A percentile compares a stretch with the other conserved stretches of the same genome.
Evolutionary conservation across 2,329 filamentous ascomycete species (phyloP).

Genomic region (Fusarium annulatum): DNA sequence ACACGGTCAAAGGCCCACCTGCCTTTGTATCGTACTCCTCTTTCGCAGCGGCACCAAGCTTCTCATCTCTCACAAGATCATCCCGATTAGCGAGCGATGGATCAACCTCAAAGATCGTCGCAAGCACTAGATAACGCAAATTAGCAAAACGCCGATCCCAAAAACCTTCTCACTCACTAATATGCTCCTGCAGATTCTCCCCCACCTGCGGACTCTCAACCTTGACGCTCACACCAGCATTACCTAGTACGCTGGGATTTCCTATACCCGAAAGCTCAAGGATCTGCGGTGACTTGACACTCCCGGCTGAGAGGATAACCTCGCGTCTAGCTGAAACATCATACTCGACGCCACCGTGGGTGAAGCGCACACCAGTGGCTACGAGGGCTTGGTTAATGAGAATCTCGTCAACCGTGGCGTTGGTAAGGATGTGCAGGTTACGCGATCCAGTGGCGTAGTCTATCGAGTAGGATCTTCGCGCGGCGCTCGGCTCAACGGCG

Average conservation of each 20-base stretch:
- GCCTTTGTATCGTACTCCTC: slow-evolving; percentile 47
- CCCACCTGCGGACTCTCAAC: slow-evolving; percentile 59
- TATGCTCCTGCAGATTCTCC: slow-evolving; percentile 62
- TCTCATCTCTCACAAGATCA: slow-evolving; percentile 49
- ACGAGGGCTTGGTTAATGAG: slow-evolving; percentile 36
- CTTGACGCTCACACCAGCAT: slow-evolving; percentile 53
- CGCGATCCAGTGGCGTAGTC: slow-evolving; percentile 57
- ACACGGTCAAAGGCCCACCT: slow-evolving; percentile 52
- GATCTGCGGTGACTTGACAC: slow-evolving; percentile 66
- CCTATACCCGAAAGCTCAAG: slow-evolving; percentile 73
- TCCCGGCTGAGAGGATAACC: slow-evolving; percentile 69
- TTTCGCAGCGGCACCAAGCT: slow-evolving; percentile 46
- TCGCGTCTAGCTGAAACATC: slow-evolving; percentile 59
- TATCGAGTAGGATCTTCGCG: slow-evolving; percentile 60
- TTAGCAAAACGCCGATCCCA: slow-evolving; percentile 7
- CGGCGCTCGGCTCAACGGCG: slow-evolving; percentile 58
- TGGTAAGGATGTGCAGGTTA: slow-evolving; percentile 55
- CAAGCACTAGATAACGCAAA: slow-evolving; percentile 50
- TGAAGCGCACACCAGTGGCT: slow-evolving; percentile 51
- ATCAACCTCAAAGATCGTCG: slow-evolving; percentile 59
- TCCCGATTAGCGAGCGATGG: slow-evolving; percentile 54
- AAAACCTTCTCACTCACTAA: slow-evolving; percentile 37
- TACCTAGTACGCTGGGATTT: slow-evolving; percentile 49
- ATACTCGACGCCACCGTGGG: slow-evolving; percentile 50
- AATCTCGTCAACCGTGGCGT: slow-evolving; percentile 45